A percentile compares a stretch with the other conserved stretches of the same genome.
These are phyloP conservation scores for Penicillium bialowiezense DNA, from an alignment of 495 filamentous ascomycete genomes.

Conservation along the genomic window DNA sequence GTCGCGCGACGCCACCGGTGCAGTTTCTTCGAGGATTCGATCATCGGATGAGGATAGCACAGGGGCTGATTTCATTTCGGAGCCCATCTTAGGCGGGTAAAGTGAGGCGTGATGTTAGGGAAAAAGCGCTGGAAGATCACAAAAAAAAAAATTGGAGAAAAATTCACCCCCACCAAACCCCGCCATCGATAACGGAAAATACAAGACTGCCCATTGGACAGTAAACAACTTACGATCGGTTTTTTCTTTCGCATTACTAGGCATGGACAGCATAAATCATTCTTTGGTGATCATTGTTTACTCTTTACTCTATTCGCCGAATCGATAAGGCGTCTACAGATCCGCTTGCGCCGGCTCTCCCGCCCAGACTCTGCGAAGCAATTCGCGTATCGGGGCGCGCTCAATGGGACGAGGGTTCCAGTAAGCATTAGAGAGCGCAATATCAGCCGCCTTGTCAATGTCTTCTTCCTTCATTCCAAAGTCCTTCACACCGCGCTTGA, in stretches of 20 bases:
- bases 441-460: slow-evolving; percentile 63
- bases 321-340: slow-evolving; percentile 43
- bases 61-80: slow-evolving; percentile 55
- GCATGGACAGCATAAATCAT: no score
- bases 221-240: not conserved
- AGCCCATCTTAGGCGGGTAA: slow-evolving; percentile 23
- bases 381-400: slow-evolving; percentile 55
- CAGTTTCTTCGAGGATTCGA: slow-evolving; percentile 63
- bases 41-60: slow-evolving; percentile 86
- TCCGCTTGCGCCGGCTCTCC: slow-evolving; percentile 62
- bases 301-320: not conserved
- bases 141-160: slow-evolving; percentile 15
- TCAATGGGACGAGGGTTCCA: slow-evolving; percentile 62
- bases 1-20: slow-evolving; percentile 30
- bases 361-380: slow-evolving; percentile 65
- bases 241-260: no score
- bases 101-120: not conserved
- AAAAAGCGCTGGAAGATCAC: not conserved
- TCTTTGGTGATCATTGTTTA: no score
- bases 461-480: slow-evolving; percentile 66
- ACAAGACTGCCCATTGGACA: slow-evolving; percentile 21
- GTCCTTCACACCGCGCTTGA: slow-evolving; percentile 55
- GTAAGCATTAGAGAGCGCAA: slow-evolving; percentile 62
- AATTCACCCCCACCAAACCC: slow-evolving; percentile 38
- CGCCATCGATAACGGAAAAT: slow-evolving; percentile 35